A percentile compares a stretch with the other conserved stretches of the same genome.
These are phyloP conservation scores for Apiotrichum veenhuisii DNA, from an alignment of 1,284 basidiomycete species.

Conservation along the genomic window DNA sequence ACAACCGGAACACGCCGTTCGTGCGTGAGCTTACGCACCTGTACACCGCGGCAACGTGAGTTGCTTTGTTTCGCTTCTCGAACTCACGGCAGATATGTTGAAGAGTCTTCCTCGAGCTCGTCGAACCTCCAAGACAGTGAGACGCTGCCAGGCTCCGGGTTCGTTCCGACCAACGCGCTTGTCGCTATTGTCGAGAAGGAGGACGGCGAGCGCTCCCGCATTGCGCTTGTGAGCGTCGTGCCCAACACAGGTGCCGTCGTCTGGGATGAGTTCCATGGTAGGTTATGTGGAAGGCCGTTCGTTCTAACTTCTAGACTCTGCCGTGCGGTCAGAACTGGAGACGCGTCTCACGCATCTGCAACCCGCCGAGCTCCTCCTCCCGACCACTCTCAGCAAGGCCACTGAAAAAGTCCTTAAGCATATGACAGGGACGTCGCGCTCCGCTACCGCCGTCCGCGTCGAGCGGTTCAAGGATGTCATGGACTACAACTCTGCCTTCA, in stretches of 20 bases:
- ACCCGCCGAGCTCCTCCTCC: slow-evolving; percentile 77
- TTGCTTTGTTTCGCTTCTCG: slow-evolving; percentile 24
- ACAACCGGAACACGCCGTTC: slow-evolving; percentile 77
- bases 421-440: slow-evolving; percentile 55
- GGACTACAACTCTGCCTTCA: slow-evolving; percentile 69
- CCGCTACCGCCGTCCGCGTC: slow-evolving; percentile 50
- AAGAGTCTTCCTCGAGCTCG: slow-evolving; percentile 40
- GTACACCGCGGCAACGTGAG: slow-evolving; percentile 85
- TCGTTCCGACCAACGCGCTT: slow-evolving; percentile 46
- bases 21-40: slow-evolving; percentile 73
- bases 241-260: slow-evolving; percentile 86
- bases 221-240: slow-evolving; percentile 75
- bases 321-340: slow-evolving; percentile 84
- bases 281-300: slow-evolving; percentile 6
- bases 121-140: slow-evolving; percentile 36
- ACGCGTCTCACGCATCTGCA: slow-evolving; percentile 72
- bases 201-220: slow-evolving; percentile 58
- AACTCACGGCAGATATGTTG: slow-evolving; percentile 44
- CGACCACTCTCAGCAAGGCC: slow-evolving; percentile 61
- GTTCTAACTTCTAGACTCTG: slow-evolving; percentile 57
- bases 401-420: slow-evolving; percentile 74
- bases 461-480: slow-evolving; percentile 63
- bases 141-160: slow-evolving; percentile 32
- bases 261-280: slow-evolving; percentile 86
- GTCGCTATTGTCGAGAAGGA: slow-evolving; percentile 62